These are phyloP conservation scores for Mucor ambiguus DNA, from an alignment of 371 early-diverging fungal species.

Conservation along the genomic window DNA sequence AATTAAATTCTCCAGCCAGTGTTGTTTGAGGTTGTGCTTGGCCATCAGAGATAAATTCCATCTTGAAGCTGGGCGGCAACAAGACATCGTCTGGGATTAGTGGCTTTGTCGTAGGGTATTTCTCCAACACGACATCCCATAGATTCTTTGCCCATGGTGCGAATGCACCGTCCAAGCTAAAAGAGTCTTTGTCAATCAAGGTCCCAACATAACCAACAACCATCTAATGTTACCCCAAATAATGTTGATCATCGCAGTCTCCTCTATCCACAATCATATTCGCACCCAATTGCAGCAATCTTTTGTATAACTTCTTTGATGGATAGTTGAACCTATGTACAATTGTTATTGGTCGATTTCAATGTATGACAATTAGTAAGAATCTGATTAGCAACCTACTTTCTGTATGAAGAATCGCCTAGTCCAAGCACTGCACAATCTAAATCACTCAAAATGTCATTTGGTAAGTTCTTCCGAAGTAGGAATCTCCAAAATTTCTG, in stretches of 20 bases:
- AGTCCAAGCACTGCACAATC: constrained; percentile 90
- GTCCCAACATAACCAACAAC: not conserved
- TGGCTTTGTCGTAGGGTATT: constrained; percentile 50
- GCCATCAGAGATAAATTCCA: constrained; percentile 38
- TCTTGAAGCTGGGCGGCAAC: constrained; percentile 42
- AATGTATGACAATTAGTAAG: constrained; percentile 1
- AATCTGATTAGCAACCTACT: constrained; percentile 44
- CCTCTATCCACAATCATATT: constrained; percentile 71
- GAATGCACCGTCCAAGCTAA: constrained; percentile 80
- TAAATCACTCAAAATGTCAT: constrained; percentile 64
- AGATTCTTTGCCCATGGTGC: constrained; percentile 82
- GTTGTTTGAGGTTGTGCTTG: not conserved
- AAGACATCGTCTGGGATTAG: constrained; percentile 62
- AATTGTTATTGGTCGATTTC: not conserved
- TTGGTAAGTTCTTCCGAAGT: constrained; percentile 76
- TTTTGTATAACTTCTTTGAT: constrained; percentile 89
- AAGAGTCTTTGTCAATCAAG: not conserved
- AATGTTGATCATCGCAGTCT: constrained; percentile 98
- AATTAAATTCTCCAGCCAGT: constrained; percentile 34
- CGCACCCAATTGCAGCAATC: constrained; percentile 91
- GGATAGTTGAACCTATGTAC: constrained; percentile 89
- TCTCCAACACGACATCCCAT: constrained; percentile 66
- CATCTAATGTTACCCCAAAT: constrained; percentile 72
- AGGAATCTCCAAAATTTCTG: constrained; percentile 88
- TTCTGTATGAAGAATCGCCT: constrained; percentile 93